A percentile compares a stretch with the other conserved stretches of the same genome.
phyloP scores from a whole-genome alignment of 768 basidiomycete species.

The Dacryopinax primogenitus region DNA sequence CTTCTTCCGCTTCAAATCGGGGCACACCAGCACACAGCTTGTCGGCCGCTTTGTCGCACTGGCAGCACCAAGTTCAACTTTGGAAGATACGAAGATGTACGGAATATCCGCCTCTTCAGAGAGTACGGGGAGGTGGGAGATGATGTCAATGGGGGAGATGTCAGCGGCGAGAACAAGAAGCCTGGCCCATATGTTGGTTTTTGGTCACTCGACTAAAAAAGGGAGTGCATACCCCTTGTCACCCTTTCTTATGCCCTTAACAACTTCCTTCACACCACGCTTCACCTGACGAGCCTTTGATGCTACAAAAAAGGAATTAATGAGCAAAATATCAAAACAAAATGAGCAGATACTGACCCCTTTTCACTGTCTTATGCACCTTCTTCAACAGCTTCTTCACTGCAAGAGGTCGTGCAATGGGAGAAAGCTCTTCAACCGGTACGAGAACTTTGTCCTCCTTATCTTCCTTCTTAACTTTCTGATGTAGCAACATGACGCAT shows the following conservation, averaged over 20 bases:
- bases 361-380: constrained; percentile 87
- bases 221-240: constrained; percentile 68
- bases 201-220: background rate
- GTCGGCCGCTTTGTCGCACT: constrained; percentile 97
- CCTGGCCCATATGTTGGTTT: constrained; percentile 30
- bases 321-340: background rate
- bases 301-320: constrained; percentile 36
- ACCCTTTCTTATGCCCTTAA: constrained; percentile 93
- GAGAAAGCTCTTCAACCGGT: constrained; percentile 70
- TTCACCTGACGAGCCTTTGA: constrained; percentile 92
- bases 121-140: constrained; percentile 88
- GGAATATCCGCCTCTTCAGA: constrained; percentile 88
- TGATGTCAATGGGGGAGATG: constrained; percentile 96
- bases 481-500: constrained; percentile 23
- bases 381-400: constrained; percentile 89
- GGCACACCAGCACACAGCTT: constrained; percentile 92
- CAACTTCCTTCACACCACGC: constrained; percentile 96
- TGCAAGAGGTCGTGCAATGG: constrained; percentile 88
- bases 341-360: constrained; percentile 36
- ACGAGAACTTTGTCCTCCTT: constrained; percentile 50
- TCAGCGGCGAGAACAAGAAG: constrained; percentile 88
- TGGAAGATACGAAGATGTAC: constrained; percentile 78
- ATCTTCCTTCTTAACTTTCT: constrained; percentile 53
- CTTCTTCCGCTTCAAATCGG: constrained; percentile 58
- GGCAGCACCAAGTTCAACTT: constrained; percentile 90